These are phyloP conservation scores for Meyerozyma sp. DNA, from an alignment of 1,139 yeast species.

Conservation along the genomic window DNA sequence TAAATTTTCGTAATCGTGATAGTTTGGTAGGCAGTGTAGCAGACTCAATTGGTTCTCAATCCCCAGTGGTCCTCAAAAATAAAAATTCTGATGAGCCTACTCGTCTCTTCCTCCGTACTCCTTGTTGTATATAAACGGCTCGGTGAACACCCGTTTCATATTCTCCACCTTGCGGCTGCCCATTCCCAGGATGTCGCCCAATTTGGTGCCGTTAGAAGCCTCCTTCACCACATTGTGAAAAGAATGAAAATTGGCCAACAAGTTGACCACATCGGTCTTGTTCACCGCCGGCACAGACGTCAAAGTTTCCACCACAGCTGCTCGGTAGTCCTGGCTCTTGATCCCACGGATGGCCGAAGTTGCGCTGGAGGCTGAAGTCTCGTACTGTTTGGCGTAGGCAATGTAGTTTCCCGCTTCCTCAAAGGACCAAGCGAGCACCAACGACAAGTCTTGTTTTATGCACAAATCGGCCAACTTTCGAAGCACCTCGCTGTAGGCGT, in stretches of 20 bases:
- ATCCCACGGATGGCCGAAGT: conserved; percentile 34
- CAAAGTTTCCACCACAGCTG: conserved; percentile 47
- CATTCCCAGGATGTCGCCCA: conserved; percentile 45
- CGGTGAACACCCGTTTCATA: conserved; percentile 40
- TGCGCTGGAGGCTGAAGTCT: conserved; percentile 15
- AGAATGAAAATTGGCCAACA: conserved; percentile 50
- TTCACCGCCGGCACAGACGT: conserved; percentile 51
- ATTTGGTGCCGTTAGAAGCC: conserved; percentile 21
- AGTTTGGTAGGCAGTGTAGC: no score
- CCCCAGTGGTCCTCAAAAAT: no score
- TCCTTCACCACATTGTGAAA: conserved; percentile 41
- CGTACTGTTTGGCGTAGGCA: conserved; percentile 45
- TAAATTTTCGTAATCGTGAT: neutral
- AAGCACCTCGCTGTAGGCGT: conserved; percentile 63
- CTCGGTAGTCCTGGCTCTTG: conserved; percentile 38
- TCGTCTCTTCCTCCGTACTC: conserved; percentile 10
- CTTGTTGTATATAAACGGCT: conserved; percentile 49
- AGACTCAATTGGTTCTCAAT: no score
- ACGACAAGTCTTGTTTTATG: conserved; percentile 62
- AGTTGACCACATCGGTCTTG: conserved; percentile 53
- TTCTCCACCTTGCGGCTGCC: conserved; percentile 49
- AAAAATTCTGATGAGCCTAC: no score
- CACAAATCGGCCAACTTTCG: conserved; percentile 68
- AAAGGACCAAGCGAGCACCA: conserved; percentile 74
- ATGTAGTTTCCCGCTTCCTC: conserved; percentile 85